Conservation (phyloP, 768 basidiomycete species). For the Saitozyma podzolica region DNA sequence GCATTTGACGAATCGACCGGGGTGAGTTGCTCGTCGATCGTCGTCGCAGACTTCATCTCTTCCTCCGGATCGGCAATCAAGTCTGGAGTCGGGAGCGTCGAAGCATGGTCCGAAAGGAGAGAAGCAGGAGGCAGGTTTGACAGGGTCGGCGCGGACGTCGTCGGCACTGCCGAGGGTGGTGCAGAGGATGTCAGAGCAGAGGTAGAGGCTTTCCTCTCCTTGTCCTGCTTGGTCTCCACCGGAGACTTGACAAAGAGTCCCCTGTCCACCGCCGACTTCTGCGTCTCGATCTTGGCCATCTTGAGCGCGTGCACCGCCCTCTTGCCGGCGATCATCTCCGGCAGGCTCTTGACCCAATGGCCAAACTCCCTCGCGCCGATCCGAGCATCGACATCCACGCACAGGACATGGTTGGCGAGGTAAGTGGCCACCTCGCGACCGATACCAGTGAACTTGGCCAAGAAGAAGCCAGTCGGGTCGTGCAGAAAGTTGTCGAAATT, state of each 20-base stretch:
- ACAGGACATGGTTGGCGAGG: constrained; percentile 80
- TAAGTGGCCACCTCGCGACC: constrained; percentile 74
- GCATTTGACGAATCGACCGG: constrained; percentile 21
- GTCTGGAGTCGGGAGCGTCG: constrained; percentile 26
- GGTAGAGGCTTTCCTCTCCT: constrained; percentile 33
- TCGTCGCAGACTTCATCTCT: constrained; percentile 34
- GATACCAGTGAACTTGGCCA: constrained; percentile 76
- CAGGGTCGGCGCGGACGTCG: constrained; percentile 24
- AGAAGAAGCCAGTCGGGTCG: constrained; percentile 80
- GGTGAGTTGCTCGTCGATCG: constrained; percentile 35
- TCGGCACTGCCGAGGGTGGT: constrained; percentile 3
- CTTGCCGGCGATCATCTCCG: constrained; percentile 61
- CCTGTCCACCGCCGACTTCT: constrained; percentile 10
- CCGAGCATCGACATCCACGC: constrained; percentile 66
- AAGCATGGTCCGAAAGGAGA: constrained; percentile 7
- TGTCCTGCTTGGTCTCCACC: constrained; percentile 12
- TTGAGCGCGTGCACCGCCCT: constrained; percentile 43
- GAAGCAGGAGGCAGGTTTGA: constrained; percentile 24
- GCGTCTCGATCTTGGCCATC: constrained; percentile 20
- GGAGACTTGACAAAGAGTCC: constrained; percentile 38
- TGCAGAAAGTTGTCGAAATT: constrained; percentile 73
- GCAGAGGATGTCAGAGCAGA: constrained; percentile 42
- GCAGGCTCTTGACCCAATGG: constrained; percentile 78
- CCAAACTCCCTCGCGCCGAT: constrained; percentile 83
- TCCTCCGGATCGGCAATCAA: constrained; percentile 19